Evolutionary conservation across 2,329 filamentous ascomycete species (phyloP).

Genomic region (Cytospora leucostoma): DNA sequence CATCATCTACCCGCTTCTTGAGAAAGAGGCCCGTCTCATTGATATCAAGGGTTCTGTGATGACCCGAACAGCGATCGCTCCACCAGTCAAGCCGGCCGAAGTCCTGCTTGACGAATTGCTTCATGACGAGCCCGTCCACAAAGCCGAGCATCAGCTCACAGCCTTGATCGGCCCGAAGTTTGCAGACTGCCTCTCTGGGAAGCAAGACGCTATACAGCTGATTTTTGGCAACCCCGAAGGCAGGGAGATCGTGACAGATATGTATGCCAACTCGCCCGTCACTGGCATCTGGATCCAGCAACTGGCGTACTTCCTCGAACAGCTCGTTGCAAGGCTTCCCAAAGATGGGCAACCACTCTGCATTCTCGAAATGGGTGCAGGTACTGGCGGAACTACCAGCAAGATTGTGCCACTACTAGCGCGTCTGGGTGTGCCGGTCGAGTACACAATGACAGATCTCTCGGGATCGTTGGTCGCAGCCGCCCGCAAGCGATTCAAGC

Average conservation of each 20-base stretch:
- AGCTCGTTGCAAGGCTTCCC: conserved; percentile 27
- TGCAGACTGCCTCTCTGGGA: conserved; percentile 26
- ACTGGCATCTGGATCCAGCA: conserved; percentile 5
- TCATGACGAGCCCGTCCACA: conserved; percentile 33
- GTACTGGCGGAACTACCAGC: conserved; percentile 4
- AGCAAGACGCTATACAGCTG: conserved; percentile 25
- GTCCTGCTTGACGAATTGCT: conserved; percentile 35
- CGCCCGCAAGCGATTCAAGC: conserved; percentile 34
- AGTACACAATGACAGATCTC: conserved; percentile 46
- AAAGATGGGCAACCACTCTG: conserved; percentile 28
- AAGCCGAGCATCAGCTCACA: conserved; percentile 31
- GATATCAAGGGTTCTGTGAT: conserved; percentile 30
- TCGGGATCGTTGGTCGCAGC: conserved; percentile 37
- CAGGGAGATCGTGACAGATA: conserved; percentile 27
- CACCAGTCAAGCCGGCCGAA: conserved; percentile 31
- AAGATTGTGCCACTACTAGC: conserved; percentile 33
- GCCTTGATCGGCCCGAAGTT: conserved; percentile 23
- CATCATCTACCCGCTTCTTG: conserved; percentile 38
- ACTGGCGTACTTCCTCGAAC: not conserved
- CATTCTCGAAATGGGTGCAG: conserved; percentile 7
- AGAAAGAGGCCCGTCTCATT: conserved; percentile 36
- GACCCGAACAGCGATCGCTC: conserved; percentile 35
- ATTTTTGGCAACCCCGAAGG: conserved; percentile 27
- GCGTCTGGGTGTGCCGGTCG: conserved; percentile 33
- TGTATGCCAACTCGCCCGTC: too few species aligned